Base-by-base conservation (phyloP, 768 basidiomycete species). In the Lyophyllum atratum region DNA sequence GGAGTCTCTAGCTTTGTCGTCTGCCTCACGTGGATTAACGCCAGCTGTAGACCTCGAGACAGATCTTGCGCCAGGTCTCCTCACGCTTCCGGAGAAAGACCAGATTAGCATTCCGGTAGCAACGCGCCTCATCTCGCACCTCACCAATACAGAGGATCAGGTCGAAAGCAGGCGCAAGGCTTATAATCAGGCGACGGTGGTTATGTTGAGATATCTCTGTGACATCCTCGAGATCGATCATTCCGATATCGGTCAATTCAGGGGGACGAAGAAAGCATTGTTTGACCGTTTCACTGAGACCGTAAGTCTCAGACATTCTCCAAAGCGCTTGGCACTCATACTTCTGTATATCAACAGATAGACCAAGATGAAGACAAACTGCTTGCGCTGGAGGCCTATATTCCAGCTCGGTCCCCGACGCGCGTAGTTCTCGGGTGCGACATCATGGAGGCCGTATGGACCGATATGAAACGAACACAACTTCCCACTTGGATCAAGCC, bases 391-490 rank as follows among this genome's bases (percentile, higher is more conserved):
- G 34, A 6, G 31, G 33, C 34, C 3, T 51, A 31, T 33, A n/a
- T 62, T 33, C 52, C 42, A 3, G 31, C 42, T 11, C 12, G 29
- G 3, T 31, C 40, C 26, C 10, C 24, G 14, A 37, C 44, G 24
- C 17, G 61, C 29, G 57, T 63, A 5, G 55, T 74, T 19, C 66
- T 75, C 7, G 70, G 72, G 2, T 60, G 63, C 25, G 60, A 68
- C 43, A 51, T 73, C 10, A 68, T 74, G 67, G 50, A 52, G 9
- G 59, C 51, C 0, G 43, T 73, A 4, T 70, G 70, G 63, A 22
- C 15, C 7, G 70, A 73, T 31, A 31, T 31, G 29, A 31, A 11
- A 31, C 5, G 11, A 31, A 31, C 29, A 6, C 29, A 31, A 11
- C 29, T 31, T 31, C 29, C 29, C 11, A 31, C 29, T 11, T 31